Evolutionary conservation across 2,329 filamentous ascomycete species (phyloP).

Genomic region (Claviceps maximensis): DNA sequence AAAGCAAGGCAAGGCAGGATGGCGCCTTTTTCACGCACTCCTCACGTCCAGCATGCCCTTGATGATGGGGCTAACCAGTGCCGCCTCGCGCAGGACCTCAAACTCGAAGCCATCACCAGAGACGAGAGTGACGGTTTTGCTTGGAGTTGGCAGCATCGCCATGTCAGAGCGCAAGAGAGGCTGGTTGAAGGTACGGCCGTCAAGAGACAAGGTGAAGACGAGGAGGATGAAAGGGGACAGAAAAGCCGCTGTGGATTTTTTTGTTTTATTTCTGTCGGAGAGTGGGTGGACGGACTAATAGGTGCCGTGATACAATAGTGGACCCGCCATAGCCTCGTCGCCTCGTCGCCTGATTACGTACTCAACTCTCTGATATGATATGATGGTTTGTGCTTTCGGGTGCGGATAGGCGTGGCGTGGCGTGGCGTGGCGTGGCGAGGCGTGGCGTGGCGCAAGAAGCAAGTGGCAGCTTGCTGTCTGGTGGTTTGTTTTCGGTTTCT

Average conservation of each 20-base stretch:
- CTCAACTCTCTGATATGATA: no score
- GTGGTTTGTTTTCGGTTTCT: no score
- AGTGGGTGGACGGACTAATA: background rate
- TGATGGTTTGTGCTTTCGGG: no score
- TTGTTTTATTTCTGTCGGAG: background rate
- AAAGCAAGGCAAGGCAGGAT: background rate
- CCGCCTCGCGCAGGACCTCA: constrained; percentile 57
- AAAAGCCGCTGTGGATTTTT: background rate
- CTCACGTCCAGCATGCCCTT: constrained; percentile 61
- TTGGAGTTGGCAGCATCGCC: constrained; percentile 18
- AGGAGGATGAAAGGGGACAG: background rate
- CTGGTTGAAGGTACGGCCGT: background rate
- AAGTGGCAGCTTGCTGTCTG: no score
- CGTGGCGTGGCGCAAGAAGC: background rate
- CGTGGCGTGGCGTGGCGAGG: background rate
- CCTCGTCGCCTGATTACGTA: no score
- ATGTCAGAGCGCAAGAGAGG: constrained; percentile 1
- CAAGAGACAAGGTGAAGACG: no score
- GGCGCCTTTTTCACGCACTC: constrained; percentile 29
- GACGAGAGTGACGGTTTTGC: constrained; percentile 65
- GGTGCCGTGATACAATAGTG: background rate
- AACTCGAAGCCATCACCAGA: constrained; percentile 68
- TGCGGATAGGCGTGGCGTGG: no score
- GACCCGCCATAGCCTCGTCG: background rate
- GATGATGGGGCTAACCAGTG: constrained; percentile 57